Percentiles rank a stretch among this genome's conserved stretches.
Conservation (phyloP, 345 rosid genomes). For the Ceriops decandra region DNA sequence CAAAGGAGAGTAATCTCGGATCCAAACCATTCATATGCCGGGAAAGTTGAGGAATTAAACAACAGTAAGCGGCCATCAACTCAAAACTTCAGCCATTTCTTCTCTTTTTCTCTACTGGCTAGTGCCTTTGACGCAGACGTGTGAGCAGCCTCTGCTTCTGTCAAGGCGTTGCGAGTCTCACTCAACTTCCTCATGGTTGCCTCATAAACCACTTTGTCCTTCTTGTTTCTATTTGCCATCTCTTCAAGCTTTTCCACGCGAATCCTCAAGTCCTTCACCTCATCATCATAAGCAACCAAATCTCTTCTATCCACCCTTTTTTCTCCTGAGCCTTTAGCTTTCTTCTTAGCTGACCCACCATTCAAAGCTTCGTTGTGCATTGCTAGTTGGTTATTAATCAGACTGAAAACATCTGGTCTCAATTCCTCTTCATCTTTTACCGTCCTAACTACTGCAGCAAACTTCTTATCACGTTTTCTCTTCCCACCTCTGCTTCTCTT, state of each 20-base stretch:
- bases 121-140: slow-evolving; percentile 67
- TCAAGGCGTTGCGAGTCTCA: slow-evolving; percentile 58
- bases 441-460: slow-evolving; percentile 66
- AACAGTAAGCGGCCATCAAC: not conserved
- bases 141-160: slow-evolving; percentile 63
- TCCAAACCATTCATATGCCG: not conserved
- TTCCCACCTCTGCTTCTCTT: slow-evolving; percentile 85
- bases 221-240: slow-evolving; percentile 72
- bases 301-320: slow-evolving; percentile 61
- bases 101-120: slow-evolving; percentile 74
- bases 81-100: slow-evolving; percentile 92
- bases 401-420: slow-evolving; percentile 69
- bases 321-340: slow-evolving; percentile 42
- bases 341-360: slow-evolving; percentile 38
- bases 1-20: not conserved
- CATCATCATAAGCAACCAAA: slow-evolving; percentile 69
- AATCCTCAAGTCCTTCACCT: slow-evolving; percentile 57
- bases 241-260: slow-evolving; percentile 66
- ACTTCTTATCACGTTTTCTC: slow-evolving; percentile 80
- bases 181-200: slow-evolving; percentile 73
- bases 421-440: slow-evolving; percentile 54
- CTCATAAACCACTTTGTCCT: slow-evolving; percentile 69
- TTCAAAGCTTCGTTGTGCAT: slow-evolving; percentile 35
- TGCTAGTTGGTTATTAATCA: slow-evolving; percentile 68
- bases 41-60: not conserved